Evolutionary conservation across 2,329 filamentous ascomycete species (phyloP).

Genomic region (Penicillium sclerotigenum): DNA sequence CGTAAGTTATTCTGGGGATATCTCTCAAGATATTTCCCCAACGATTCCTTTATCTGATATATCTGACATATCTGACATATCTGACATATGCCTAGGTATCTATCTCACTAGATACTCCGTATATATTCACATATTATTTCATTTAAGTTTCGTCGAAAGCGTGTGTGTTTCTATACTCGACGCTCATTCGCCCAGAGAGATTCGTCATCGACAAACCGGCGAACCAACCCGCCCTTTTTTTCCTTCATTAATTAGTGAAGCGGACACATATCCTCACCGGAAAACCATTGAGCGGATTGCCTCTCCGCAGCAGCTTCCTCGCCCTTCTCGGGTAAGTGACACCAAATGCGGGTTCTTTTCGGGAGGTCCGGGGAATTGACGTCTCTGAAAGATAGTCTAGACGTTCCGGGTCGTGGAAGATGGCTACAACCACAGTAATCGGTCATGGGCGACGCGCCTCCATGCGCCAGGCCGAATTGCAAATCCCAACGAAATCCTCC

Average conservation of each 20-base stretch:
- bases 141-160: constrained; percentile 1
- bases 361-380: constrained; percentile 1
- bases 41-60: neutral
- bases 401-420: constrained; percentile 18
- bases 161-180: constrained; percentile 22
- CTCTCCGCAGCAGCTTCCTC: neutral
- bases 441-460: constrained; percentile 41
- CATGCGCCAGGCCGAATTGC: constrained; percentile 36
- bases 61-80: too few species aligned
- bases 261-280: constrained; percentile 4
- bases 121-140: neutral
- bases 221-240: constrained; percentile 5
- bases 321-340: constrained; percentile 4
- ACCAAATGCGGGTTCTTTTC: neutral
- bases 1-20: neutral
- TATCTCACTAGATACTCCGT: too few species aligned
- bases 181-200: constrained; percentile 27
- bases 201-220: constrained; percentile 30
- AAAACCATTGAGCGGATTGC: constrained; percentile 1
- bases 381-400: neutral
- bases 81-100: neutral
- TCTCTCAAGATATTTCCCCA: neutral
- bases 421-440: constrained; percentile 43
- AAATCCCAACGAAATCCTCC: constrained; percentile 29
- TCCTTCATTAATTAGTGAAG: neutral